Percentiles rank a stretch among this genome's conserved stretches.
phyloP scores from a whole-genome alignment of 345 rosid species.

The Brassica napus region DNA sequence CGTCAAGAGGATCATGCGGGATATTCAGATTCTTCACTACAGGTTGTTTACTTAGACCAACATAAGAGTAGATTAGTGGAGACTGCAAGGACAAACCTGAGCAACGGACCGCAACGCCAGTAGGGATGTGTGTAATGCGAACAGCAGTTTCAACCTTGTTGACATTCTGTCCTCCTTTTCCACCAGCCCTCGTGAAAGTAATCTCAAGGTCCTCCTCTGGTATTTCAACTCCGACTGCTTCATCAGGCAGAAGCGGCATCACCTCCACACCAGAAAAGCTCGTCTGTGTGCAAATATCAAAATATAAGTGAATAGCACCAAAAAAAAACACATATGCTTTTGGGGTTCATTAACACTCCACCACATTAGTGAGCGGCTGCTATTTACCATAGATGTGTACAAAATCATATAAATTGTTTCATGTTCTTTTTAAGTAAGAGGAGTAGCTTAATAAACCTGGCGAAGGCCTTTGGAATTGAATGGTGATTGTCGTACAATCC shows the following conservation, averaged over 20 bases:
- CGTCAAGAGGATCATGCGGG: not conserved
- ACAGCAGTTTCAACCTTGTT: constrained; percentile 97
- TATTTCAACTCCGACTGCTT: constrained; percentile 62
- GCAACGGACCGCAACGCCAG: constrained; percentile 86
- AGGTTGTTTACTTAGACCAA: not conserved
- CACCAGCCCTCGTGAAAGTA: constrained; percentile 90
- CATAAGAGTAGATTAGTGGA: not conserved
- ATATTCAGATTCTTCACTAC: not conserved
- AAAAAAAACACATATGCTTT: not conserved
- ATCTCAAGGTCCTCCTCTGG: constrained; percentile 92
- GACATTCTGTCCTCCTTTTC: constrained; percentile 96
- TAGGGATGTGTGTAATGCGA: constrained; percentile 83
- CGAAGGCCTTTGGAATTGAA: constrained; percentile 96
- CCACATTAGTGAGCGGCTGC: not conserved
- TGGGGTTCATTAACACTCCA: not conserved
- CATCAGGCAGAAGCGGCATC: constrained; percentile 94
- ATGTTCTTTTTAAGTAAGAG: not conserved
- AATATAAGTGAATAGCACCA: constrained; percentile 12
- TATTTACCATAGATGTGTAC: not conserved
- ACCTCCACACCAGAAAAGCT: constrained; percentile 93
- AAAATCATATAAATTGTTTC: not conserved
- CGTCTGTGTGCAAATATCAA: constrained; percentile 50
- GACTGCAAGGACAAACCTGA: constrained; percentile 54
- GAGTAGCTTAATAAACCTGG: constrained; percentile 55
- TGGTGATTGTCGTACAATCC: constrained; percentile 95